A percentile compares a stretch with the other conserved stretches of the same genome.
phyloP scores from a whole-genome alignment of 495 filamentous ascomycete genomes.

The Penicillium verhagenii region DNA sequence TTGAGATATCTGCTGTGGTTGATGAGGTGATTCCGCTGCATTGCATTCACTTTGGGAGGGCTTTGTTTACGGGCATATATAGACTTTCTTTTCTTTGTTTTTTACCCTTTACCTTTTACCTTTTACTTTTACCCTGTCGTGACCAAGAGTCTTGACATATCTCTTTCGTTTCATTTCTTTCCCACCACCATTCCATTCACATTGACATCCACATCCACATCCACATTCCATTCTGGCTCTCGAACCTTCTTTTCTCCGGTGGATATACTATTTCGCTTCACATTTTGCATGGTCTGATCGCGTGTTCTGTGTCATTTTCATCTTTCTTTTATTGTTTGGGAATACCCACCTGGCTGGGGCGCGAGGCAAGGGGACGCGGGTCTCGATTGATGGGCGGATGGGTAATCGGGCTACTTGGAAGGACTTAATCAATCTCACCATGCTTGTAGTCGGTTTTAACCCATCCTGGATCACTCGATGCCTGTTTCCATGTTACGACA shows the following conservation, averaged over 20 bases:
- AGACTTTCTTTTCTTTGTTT: conserved; percentile 20
- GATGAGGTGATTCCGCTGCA: too few relatives aligned
- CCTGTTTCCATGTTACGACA: conserved; percentile 3
- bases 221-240: background rate
- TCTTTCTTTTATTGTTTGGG: background rate
- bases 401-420: background rate
- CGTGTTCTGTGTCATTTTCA: background rate
- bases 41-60: too few relatives aligned
- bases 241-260: background rate
- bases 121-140: background rate
- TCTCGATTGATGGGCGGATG: conserved; percentile 3
- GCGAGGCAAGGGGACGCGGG: background rate
- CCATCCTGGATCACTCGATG: background rate
- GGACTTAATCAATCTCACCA: background rate
- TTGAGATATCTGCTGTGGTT: background rate
- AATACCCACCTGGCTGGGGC: conserved; percentile 2
- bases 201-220: too few relatives aligned
- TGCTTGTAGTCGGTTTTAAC: background rate
- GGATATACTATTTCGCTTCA: background rate
- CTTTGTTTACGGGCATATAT: too few relatives aligned
- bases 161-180: conserved; percentile 11
- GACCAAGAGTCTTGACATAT: too few relatives aligned
- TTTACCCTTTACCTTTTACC: conserved; percentile 6
- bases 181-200: conserved; percentile 1
- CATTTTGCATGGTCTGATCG: conserved; percentile 5